Conservation (phyloP, 306 rosid species). For the Leucaena leucocephala region DNA sequence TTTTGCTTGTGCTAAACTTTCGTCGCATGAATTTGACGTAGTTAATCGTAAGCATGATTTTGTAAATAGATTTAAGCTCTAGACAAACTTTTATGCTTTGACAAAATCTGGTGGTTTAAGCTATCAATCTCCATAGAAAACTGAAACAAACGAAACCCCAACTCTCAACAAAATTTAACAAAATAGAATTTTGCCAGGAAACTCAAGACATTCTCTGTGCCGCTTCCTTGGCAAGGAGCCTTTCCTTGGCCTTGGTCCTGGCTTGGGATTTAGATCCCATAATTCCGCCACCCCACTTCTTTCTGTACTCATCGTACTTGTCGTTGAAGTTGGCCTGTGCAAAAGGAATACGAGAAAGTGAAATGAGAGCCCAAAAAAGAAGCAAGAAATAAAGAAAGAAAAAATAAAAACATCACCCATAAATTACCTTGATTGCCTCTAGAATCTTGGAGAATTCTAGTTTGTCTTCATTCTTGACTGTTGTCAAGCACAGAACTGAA, state of each 20-base stretch:
- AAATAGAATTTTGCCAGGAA: background rate
- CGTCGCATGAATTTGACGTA: background rate
- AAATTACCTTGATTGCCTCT: constrained; percentile 30
- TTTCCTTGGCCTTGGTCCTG: constrained; percentile 7
- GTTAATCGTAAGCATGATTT: background rate
- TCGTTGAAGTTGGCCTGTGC: constrained; percentile 27
- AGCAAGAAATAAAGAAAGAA: background rate
- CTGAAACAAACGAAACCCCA: background rate
- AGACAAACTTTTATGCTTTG: background rate
- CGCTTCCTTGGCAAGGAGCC: constrained; percentile 4
- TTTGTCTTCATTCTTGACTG: constrained; percentile 78
- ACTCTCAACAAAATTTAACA: background rate
- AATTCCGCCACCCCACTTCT: background rate
- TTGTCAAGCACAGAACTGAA: constrained; percentile 70
- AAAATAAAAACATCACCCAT: background rate
- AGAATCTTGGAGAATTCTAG: constrained; percentile 69
- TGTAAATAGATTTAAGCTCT: background rate
- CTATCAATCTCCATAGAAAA: background rate
- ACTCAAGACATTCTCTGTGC: background rate
- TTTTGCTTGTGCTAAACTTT: background rate
- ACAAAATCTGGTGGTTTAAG: background rate
- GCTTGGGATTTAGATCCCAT: constrained; percentile 8
- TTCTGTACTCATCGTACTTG: background rate
- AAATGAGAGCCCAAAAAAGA: background rate
- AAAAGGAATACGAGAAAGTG: background rate